phyloP scores from a whole-genome alignment of 305 asterid species.

The Rubia peregrina region DNA sequence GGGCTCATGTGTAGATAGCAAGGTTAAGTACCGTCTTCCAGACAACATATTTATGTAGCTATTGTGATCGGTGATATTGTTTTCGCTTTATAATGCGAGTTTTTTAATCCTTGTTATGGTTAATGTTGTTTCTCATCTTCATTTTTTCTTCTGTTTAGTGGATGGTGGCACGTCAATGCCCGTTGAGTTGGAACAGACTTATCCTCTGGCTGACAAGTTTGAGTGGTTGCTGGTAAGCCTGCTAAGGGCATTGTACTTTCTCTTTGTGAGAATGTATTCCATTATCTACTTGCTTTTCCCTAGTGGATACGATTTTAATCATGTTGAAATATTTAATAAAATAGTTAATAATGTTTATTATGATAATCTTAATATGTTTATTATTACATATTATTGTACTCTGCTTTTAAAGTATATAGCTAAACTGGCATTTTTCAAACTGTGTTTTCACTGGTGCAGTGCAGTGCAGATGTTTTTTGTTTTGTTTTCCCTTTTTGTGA shows the following conservation, averaged over 20 bases:
- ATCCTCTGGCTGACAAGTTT: slow-evolving; percentile 55
- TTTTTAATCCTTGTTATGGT: neutral
- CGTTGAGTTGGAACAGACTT: slow-evolving; percentile 41
- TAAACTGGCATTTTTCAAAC: neutral
- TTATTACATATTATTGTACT: neutral
- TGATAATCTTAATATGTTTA: neutral
- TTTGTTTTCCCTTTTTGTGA: neutral
- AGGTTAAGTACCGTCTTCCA: neutral
- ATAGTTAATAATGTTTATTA: neutral
- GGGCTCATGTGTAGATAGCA: neutral
- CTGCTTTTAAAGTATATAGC: neutral
- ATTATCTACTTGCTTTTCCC: neutral
- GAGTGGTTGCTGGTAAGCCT: slow-evolving; percentile 77
- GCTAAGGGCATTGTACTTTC: slow-evolving; percentile 7
- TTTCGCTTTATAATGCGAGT: neutral
- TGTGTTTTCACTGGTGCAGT: too few relatives aligned
- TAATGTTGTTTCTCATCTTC: neutral
- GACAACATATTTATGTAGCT: neutral
- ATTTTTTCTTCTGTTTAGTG: slow-evolving; percentile 29
- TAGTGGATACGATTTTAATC: slow-evolving; percentile 4
- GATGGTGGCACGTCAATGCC: slow-evolving; percentile 42
- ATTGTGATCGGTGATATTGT: slow-evolving; percentile 2
- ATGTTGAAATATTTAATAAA: neutral
- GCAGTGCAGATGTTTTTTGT: neutral
- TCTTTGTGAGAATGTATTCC: neutral